These are phyloP conservation scores for Lobulomyces angularis DNA, from an alignment of 192 early-diverging fungal species.

Conservation along the genomic window DNA sequence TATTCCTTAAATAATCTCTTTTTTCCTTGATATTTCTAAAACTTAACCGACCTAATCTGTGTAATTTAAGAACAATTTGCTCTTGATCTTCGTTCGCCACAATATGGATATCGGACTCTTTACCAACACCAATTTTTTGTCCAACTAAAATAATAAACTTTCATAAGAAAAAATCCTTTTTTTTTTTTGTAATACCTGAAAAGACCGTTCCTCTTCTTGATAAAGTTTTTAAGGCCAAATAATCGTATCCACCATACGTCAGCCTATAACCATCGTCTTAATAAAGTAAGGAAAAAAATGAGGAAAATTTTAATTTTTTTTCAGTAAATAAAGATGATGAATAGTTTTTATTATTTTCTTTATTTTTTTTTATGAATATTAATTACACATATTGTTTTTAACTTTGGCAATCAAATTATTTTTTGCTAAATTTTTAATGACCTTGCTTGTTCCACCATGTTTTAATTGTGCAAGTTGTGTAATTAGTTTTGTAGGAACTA, in stretches of 20 bases:
- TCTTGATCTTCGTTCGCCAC: slow-evolving; percentile 84
- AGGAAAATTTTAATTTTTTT: not conserved
- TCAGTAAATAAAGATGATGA: slow-evolving; percentile 4
- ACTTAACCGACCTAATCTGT: slow-evolving; percentile 87
- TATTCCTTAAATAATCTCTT: slow-evolving; percentile 89
- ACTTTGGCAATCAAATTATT: slow-evolving; percentile 81
- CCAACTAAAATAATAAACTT: no score
- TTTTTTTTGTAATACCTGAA: no score
- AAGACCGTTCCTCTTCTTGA: slow-evolving; percentile 71
- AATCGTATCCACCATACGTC: slow-evolving; percentile 99
- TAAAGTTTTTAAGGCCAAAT: slow-evolving; percentile 88
- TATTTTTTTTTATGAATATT: no score
- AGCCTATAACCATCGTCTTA: slow-evolving; percentile 89
- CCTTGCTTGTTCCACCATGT: slow-evolving; percentile 72
- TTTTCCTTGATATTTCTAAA: slow-evolving; percentile 96
- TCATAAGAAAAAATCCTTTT: no score
- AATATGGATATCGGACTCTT: slow-evolving; percentile 96
- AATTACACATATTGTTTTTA: slow-evolving; percentile 64
- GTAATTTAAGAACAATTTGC: slow-evolving; percentile 91
- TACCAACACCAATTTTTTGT: slow-evolving; percentile 99
- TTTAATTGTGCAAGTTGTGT: slow-evolving; percentile 86
- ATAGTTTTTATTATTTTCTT: no score
- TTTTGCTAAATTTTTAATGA: slow-evolving; percentile 75
- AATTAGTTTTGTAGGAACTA: slow-evolving; percentile 87
- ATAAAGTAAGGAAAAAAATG: not conserved